Conservation (phyloP, 805 yeast species). For the Kodamaea hsintzibuensis region DNA sequence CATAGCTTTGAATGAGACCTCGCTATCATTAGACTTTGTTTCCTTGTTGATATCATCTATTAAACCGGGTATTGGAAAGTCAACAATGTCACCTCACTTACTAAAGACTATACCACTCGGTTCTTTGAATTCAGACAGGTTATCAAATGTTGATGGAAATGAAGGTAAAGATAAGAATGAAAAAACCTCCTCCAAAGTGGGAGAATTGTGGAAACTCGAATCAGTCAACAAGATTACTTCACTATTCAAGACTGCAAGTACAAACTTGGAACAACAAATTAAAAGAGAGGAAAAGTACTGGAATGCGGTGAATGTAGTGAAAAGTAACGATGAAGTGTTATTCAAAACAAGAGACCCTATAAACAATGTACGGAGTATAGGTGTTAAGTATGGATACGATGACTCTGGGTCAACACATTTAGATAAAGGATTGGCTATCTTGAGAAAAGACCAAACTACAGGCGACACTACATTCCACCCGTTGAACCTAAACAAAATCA, state of each 20-base stretch:
- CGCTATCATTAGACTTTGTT: constrained; percentile 83
- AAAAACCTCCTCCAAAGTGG: constrained; percentile 41
- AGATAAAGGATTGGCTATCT: constrained; percentile 75
- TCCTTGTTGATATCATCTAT: constrained; percentile 77
- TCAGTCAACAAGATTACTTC: constrained; percentile 58
- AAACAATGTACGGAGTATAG: constrained; percentile 54
- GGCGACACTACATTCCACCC: constrained; percentile 40
- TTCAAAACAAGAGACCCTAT: constrained; percentile 62
- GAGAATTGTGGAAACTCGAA: constrained; percentile 84
- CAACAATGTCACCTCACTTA: constrained; percentile 86
- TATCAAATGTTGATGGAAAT: constrained; percentile 21
- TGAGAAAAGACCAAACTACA: constrained; percentile 48
- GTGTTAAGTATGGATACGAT: constrained; percentile 86
- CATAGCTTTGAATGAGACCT: constrained; percentile 83
- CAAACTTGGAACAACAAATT: constrained; percentile 54
- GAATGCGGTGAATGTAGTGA: constrained; percentile 50
- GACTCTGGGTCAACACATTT: constrained; percentile 82
- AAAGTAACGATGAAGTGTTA: constrained; percentile 56
- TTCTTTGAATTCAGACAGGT: constrained; percentile 57
- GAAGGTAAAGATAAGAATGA: constrained; percentile 19
- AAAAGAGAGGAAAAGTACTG: constrained; percentile 67
- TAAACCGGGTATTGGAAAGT: constrained; percentile 81
- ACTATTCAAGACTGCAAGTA: constrained; percentile 52
- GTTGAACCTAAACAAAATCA: constrained; percentile 32
- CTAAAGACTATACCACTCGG: constrained; percentile 75